Evolutionary conservation across 495 filamentous ascomycete genomes (phyloP).

Genomic region (Hypomontagnella submonticulosa): DNA sequence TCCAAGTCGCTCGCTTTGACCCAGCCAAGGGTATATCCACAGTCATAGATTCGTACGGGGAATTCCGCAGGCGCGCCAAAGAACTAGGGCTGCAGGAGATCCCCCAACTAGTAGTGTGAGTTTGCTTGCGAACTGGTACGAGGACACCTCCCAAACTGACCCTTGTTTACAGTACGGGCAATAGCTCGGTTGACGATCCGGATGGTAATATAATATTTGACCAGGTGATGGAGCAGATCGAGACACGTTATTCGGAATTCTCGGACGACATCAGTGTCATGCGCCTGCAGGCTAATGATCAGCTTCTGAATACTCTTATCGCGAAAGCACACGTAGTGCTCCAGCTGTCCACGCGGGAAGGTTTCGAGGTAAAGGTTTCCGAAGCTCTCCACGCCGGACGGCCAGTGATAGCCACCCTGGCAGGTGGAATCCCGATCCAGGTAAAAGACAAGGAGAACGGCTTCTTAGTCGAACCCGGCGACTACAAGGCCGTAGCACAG

Average conservation of each 20-base stretch:
- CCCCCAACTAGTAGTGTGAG: slow-evolving; percentile 77
- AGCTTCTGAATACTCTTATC: slow-evolving; percentile 83
- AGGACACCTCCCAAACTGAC: slow-evolving; percentile 4
- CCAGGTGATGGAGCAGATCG: slow-evolving; percentile 72
- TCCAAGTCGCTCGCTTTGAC: slow-evolving; percentile 88
- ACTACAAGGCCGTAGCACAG: slow-evolving; percentile 76
- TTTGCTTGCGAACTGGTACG: background rate
- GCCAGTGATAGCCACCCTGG: slow-evolving; percentile 80
- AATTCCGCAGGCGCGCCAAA: slow-evolving; percentile 71
- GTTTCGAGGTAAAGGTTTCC: slow-evolving; percentile 91
- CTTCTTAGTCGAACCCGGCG: slow-evolving; percentile 79
- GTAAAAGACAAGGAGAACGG: slow-evolving; percentile 78
- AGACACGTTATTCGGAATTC: slow-evolving; percentile 62
- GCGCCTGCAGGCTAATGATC: slow-evolving; percentile 81
- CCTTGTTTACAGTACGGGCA: slow-evolving; percentile 61
- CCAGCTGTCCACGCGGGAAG: slow-evolving; percentile 85
- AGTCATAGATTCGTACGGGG: slow-evolving; percentile 80
- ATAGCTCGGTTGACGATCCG: slow-evolving; percentile 87
- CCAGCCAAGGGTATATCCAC: slow-evolving; percentile 87
- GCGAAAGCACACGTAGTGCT: slow-evolving; percentile 77
- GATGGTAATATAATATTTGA: slow-evolving; percentile 81
- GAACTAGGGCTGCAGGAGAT: slow-evolving; percentile 57
- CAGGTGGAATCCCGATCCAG: slow-evolving; percentile 86
- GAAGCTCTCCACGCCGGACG: slow-evolving; percentile 88
- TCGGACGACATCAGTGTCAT: slow-evolving; percentile 74